Conservation (phyloP, 2,329 filamentous ascomycete genomes). For the Trichophyton simii region DNA sequence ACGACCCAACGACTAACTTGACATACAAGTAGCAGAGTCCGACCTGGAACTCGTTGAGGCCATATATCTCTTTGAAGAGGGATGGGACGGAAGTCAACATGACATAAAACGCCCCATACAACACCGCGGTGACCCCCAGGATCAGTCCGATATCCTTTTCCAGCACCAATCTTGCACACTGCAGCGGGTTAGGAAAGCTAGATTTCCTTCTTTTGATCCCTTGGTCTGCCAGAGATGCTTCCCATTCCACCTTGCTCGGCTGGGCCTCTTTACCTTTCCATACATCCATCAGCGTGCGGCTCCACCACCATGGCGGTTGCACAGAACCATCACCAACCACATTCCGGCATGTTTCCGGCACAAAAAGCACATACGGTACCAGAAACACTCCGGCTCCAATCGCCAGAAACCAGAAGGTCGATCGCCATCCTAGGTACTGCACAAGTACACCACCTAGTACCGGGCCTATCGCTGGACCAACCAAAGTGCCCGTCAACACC, state of each 20-base stretch:
- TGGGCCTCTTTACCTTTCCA: constrained; percentile 9
- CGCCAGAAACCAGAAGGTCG: constrained; percentile 57
- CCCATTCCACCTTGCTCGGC: constrained; percentile 2
- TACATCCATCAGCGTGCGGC: constrained; percentile 15
- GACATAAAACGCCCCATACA: constrained; percentile 40
- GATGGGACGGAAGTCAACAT: constrained; percentile 36
- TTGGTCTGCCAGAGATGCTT: not conserved
- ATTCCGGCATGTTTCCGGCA: constrained; percentile 40
- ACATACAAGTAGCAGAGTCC: constrained; percentile 24
- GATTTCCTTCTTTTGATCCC: constrained; percentile 11
- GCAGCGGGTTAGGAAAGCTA: constrained; percentile 27
- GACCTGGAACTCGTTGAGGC: constrained; percentile 37
- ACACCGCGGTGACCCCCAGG: constrained; percentile 27
- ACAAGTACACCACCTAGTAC: constrained; percentile 53
- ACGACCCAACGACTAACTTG: no score
- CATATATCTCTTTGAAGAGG: constrained; percentile 35
- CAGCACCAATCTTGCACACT: constrained; percentile 25
- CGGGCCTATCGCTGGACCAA: constrained; percentile 41
- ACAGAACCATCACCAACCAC: constrained; percentile 27
- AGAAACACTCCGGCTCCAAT: constrained; percentile 41
- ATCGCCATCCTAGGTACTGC: constrained; percentile 53
- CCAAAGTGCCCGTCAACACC: constrained; percentile 46
- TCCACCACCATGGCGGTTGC: constrained; percentile 12
- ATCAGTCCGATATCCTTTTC: constrained; percentile 27
- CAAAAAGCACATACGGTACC: constrained; percentile 42